Evolutionary conservation across 1,139 yeast genomes (phyloP).

Genomic region (Tardiomyces digboiensis): DNA sequence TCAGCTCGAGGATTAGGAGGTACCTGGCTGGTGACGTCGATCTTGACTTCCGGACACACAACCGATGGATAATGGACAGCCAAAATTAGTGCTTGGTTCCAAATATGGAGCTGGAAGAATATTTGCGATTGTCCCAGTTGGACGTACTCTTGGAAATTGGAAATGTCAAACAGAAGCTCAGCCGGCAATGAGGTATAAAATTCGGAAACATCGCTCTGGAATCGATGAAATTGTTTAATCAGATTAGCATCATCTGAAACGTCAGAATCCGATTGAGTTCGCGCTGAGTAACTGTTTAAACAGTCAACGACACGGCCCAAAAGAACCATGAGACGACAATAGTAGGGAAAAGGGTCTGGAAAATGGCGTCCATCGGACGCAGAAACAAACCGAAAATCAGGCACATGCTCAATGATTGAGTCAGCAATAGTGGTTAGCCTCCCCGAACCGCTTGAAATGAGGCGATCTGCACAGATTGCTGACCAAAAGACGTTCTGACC

Average conservation of each 20-base stretch:
- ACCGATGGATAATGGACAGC: conserved; percentile 7
- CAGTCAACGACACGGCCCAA: conserved; percentile 20
- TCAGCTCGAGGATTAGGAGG: conserved; percentile 8
- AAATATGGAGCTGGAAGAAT: conserved; percentile 6
- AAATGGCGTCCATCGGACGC: too few relatives aligned
- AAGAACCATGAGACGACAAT: conserved; percentile 17
- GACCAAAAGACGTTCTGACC: conserved; percentile 18
- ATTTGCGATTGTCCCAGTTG: conserved; percentile 5
- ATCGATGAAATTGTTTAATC: conserved; percentile 1
- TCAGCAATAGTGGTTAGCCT: conserved; percentile 15
- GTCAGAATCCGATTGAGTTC: background rate
- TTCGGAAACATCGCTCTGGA: conserved; percentile 11
- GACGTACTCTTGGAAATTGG: conserved; percentile 8
- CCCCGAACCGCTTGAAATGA: conserved; percentile 22
- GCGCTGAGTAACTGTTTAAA: conserved; percentile 9
- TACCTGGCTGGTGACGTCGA: conserved; percentile 8
- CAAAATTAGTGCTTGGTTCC: conserved; percentile 9
- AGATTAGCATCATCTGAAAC: conserved; percentile 3
- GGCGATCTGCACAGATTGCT: conserved; percentile 19
- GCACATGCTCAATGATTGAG: conserved; percentile 3
- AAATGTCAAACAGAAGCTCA: conserved; percentile 6
- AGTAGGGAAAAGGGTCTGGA: conserved; percentile 19
- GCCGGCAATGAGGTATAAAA: conserved; percentile 6
- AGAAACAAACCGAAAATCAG: background rate
- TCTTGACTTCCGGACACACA: conserved; percentile 9